Evolutionary conservation across 345 rosid genomes (phyloP).

Genomic region (Cardamine chenopodiifolia): DNA sequence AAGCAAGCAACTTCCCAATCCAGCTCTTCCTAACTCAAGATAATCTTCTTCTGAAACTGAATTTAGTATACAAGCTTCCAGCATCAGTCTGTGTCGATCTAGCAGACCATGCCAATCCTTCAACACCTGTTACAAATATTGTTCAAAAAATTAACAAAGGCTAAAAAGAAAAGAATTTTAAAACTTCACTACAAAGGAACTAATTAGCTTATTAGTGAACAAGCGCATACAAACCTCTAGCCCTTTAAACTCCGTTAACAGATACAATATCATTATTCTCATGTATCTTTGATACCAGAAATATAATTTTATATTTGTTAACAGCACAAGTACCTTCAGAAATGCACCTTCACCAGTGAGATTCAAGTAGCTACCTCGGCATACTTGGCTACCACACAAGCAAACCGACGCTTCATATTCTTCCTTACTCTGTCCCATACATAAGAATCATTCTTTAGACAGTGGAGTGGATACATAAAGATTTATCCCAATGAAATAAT

Average conservation of each 20-base stretch:
- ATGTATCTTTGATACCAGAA: slow-evolving; percentile 11
- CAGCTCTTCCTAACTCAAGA: slow-evolving; percentile 96
- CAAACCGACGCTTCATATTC: slow-evolving; percentile 99
- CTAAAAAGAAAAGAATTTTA: not conserved
- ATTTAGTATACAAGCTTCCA: slow-evolving; percentile 84
- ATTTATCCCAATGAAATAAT: slow-evolving; percentile 9
- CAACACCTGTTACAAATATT: slow-evolving; percentile 60
- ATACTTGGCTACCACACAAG: slow-evolving; percentile 99
- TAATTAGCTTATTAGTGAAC: slow-evolving; percentile 18
- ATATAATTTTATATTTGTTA: slow-evolving; percentile 11
- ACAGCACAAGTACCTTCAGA: slow-evolving; percentile 63
- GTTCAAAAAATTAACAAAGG: not conserved
- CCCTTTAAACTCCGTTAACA: slow-evolving; percentile 1
- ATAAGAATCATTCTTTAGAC: slow-evolving; percentile 32
- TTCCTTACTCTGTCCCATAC: slow-evolving; percentile 84
- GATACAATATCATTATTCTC: slow-evolving; percentile 16
- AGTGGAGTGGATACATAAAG: slow-evolving; percentile 26
- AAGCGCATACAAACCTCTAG: slow-evolving; percentile 4
- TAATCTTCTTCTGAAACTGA: slow-evolving; percentile 94
- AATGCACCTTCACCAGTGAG: slow-evolving; percentile 99
- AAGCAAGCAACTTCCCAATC: slow-evolving; percentile 95
- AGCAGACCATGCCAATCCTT: slow-evolving; percentile 90
- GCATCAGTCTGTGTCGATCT: slow-evolving; percentile 83
- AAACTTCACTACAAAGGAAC: slow-evolving; percentile 15
- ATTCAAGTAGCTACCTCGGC: slow-evolving; percentile 99